These are phyloP conservation scores for Cynanchum wilfordii DNA, from an alignment of 257 asterid species.

Conservation along the genomic window DNA sequence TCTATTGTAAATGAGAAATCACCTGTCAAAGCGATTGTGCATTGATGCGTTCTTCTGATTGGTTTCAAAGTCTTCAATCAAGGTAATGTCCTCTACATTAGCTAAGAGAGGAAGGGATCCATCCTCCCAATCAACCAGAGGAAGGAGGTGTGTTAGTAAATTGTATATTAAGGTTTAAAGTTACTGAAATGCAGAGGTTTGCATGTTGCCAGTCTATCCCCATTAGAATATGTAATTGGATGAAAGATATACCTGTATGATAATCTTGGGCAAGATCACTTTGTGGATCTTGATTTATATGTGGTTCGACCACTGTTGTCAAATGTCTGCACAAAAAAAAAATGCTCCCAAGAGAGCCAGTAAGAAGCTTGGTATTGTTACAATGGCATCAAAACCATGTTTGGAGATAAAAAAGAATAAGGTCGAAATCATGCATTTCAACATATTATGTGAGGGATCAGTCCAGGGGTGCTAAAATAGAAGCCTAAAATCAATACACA, in stretches of 20 bases:
- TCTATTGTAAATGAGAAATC: constrained; percentile 2
- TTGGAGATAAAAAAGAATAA: not conserved
- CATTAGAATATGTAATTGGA: constrained; percentile 8
- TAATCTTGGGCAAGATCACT: constrained; percentile 37
- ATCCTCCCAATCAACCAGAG: not conserved
- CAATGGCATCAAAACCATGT: not conserved
- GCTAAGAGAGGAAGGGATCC: constrained; percentile 36
- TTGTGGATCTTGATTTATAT: constrained; percentile 34
- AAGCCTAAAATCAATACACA: not conserved
- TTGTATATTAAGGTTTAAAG: not conserved
- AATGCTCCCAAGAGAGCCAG: not conserved
- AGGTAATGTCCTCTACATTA: constrained; percentile 72
- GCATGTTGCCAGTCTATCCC: constrained; percentile 2
- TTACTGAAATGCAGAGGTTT: constrained; percentile 3
- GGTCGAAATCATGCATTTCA: not conserved
- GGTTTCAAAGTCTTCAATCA: constrained; percentile 47
- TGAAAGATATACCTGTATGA: constrained; percentile 68
- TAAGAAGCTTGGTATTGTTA: not conserved
- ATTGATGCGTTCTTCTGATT: constrained; percentile 40
- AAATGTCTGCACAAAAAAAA: constrained; percentile 56
- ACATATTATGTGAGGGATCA: not conserved
- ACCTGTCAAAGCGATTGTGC: constrained; percentile 80
- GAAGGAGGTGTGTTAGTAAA: not conserved
- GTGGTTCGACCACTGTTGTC: constrained; percentile 59
- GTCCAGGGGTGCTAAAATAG: too few relatives aligned